phyloP scores from a whole-genome alignment of 2,329 filamentous ascomycete species.

The Alternaria rosae region DNA sequence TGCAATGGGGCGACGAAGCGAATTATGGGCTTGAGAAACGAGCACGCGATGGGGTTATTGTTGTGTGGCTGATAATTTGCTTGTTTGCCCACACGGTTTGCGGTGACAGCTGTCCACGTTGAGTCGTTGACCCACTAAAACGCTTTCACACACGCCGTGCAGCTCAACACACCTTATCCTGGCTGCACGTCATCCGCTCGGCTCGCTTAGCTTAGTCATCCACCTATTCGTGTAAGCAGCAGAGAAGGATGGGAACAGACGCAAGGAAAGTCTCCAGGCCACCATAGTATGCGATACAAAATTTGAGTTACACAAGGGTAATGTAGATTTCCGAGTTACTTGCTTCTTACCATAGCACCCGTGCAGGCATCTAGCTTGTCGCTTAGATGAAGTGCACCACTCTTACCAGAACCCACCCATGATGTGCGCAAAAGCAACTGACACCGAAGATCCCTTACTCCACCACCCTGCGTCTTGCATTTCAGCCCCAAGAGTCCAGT shows the following conservation, averaged over 20 bases:
- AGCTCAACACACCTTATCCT: conserved; percentile 11
- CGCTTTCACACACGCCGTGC: conserved; percentile 4
- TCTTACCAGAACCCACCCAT: background rate
- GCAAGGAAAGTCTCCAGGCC: background rate
- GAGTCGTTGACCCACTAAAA: conserved; percentile 12
- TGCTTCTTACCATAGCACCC: background rate
- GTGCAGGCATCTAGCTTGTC: background rate
- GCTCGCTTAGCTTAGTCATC: conserved; percentile 12
- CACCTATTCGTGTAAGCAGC: no score
- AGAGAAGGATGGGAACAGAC: background rate
- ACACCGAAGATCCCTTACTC: background rate
- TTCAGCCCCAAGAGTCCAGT: conserved; percentile 7
- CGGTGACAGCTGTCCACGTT: conserved; percentile 25
- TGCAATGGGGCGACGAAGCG: background rate
- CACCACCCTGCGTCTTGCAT: conserved; percentile 15
- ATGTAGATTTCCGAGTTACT: background rate
- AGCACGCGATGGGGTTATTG: conserved; percentile 1
- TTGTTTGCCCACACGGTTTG: conserved; percentile 13
- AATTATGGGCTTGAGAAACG: background rate
- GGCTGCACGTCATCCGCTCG: conserved; percentile 21
- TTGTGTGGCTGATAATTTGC: background rate
- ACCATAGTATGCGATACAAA: no score
- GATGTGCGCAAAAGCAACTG: conserved; percentile 1
- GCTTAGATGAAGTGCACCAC: background rate
- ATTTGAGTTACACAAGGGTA: background rate